A percentile compares a stretch with the other conserved stretches of the same genome.
These are phyloP conservation scores for Argentina anserina DNA, from an alignment of 306 rosid species.

Conservation along the genomic window DNA sequence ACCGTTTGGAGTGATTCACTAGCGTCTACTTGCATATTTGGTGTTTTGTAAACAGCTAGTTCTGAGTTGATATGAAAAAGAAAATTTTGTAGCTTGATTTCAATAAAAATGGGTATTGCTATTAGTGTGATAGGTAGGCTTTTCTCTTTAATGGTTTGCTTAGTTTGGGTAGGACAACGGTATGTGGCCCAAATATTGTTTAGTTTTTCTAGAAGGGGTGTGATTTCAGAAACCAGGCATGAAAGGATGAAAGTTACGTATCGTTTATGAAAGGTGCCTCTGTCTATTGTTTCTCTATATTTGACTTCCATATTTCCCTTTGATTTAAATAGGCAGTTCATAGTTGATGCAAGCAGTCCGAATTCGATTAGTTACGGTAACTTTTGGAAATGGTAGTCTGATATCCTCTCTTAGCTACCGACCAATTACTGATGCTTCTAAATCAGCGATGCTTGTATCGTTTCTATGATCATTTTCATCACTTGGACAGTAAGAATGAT, in stretches of 20 bases:
- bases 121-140: neutral
- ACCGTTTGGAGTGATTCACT: neutral
- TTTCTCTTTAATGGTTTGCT: neutral
- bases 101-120: neutral
- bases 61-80: neutral
- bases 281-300: neutral
- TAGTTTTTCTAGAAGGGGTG: neutral
- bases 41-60: neutral
- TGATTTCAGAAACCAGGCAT: neutral
- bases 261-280: neutral
- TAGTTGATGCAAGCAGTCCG: neutral
- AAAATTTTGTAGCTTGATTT: neutral
- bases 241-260: neutral
- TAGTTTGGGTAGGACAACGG: neutral
- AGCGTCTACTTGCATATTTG: neutral
- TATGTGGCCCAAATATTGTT: neutral
- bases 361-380: neutral
- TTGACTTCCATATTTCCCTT: neutral
- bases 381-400: neutral
- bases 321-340: neutral
- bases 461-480: constrained; percentile 3
- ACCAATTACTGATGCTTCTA: neutral
- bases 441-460: neutral
- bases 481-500: constrained; percentile 21
- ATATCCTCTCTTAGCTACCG: constrained; percentile 5